Conservation (phyloP, 2,329 filamentous ascomycete genomes). For the Fusarium siculi region DNA sequence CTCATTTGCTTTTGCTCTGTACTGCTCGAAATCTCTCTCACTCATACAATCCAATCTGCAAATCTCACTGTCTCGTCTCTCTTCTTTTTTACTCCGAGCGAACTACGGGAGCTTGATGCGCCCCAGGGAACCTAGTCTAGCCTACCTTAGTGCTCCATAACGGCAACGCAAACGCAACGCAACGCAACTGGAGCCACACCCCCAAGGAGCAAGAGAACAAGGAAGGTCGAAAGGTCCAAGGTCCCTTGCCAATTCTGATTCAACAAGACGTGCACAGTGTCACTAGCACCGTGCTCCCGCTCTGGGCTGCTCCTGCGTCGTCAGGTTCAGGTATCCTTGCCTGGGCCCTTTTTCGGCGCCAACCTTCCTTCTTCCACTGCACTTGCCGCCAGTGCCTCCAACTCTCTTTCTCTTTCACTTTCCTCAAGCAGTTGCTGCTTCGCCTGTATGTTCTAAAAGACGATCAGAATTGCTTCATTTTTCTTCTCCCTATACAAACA, state of each 20-base stretch:
- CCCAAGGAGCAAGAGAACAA: conserved; percentile 1
- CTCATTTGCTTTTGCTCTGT: neutral
- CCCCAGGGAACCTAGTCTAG: conserved; percentile 22
- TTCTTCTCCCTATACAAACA: conserved; percentile 19
- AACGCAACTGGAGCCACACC: conserved; percentile 36
- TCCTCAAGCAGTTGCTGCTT: conserved; percentile 43
- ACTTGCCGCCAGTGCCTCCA: conserved; percentile 30
- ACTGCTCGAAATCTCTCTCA: neutral
- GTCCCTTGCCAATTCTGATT: conserved; percentile 14
- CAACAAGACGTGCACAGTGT: conserved; percentile 20
- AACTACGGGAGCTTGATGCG: conserved; percentile 32
- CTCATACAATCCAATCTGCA: neutral
- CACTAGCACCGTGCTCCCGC: conserved; percentile 7
- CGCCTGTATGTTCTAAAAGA: conserved; percentile 43
- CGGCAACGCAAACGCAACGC: conserved; percentile 4
- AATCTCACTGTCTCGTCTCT: neutral
- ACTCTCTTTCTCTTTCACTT: conserved; percentile 41
- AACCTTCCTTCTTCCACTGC: conserved; percentile 37
- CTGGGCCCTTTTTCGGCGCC: conserved; percentile 37
- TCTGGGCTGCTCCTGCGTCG: neutral
- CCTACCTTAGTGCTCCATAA: conserved; percentile 3
- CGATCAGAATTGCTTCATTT: conserved; percentile 46
- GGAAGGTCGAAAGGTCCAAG: conserved; percentile 1
- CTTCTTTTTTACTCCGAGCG: conserved; percentile 22
- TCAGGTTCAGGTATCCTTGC: conserved; percentile 23